A percentile compares a stretch with the other conserved stretches of the same genome.
Conservation (phyloP, 148 eudicot species). For the Silene conica region DNA sequence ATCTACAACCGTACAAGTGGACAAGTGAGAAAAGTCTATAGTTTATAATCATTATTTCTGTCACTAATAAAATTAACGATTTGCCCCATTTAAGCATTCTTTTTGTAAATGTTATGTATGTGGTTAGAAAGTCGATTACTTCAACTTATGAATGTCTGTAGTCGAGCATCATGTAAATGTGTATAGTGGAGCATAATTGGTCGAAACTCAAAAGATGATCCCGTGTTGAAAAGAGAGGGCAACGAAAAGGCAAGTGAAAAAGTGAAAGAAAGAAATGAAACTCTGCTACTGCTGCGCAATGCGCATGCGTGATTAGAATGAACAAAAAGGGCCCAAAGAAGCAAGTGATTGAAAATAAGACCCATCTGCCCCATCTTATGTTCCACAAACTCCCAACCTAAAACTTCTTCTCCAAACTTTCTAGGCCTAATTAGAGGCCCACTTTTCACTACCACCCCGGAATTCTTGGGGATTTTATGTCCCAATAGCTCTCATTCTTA, state of each 20-base stretch:
- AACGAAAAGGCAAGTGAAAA: neutral
- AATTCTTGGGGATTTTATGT: slow-evolving; percentile 22
- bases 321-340: slow-evolving; percentile 7
- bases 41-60: too few species aligned
- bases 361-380: slow-evolving; percentile 20
- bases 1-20: too few species aligned
- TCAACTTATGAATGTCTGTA: too few species aligned
- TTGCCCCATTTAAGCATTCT: too few species aligned
- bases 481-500: too few species aligned
- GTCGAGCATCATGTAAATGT: too few species aligned
- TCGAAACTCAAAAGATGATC: slow-evolving; percentile 7
- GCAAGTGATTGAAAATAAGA: slow-evolving; percentile 1
- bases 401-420: slow-evolving; percentile 18
- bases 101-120: too few species aligned
- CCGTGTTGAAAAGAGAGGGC: slow-evolving; percentile 8
- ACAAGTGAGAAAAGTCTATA: too few species aligned
- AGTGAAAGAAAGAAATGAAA: neutral
- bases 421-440: slow-evolving; percentile 27
- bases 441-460: neutral
- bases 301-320: slow-evolving; percentile 23
- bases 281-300: too few species aligned
- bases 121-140: too few species aligned
- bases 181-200: too few species aligned
- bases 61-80: too few species aligned
- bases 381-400: slow-evolving; percentile 23